Evolutionary conservation across 305 asterid species (phyloP).

Genomic region (Petunia hybrid): DNA sequence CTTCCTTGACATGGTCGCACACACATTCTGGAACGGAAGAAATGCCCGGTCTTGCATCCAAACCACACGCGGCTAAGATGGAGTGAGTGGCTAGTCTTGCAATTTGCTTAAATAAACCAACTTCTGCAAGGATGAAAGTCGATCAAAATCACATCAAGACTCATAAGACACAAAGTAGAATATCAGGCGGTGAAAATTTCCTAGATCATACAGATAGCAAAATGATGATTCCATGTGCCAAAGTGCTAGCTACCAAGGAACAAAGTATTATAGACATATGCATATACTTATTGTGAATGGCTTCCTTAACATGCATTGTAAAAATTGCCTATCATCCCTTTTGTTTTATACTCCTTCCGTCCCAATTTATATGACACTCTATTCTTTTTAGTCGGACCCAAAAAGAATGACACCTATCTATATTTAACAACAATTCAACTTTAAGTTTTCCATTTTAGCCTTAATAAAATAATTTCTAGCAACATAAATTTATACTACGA

Average conservation of each 20-base stretch:
- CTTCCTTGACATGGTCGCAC: slow-evolving; percentile 54
- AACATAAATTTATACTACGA: too few relatives aligned
- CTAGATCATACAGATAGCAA: not conserved
- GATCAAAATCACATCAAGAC: slow-evolving; percentile 13
- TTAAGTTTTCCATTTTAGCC: too few relatives aligned
- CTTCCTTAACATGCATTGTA: not conserved
- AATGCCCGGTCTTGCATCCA: slow-evolving; percentile 54
- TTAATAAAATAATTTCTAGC: too few relatives aligned
- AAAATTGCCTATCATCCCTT: not conserved
- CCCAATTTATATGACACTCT: too few relatives aligned
- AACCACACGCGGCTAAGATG: slow-evolving; percentile 65
- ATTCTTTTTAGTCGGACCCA: too few relatives aligned
- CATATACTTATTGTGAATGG: not conserved
- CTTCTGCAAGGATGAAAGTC: slow-evolving; percentile 45
- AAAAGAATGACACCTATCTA: too few relatives aligned
- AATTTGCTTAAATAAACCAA: slow-evolving; percentile 58
- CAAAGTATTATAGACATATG: not conserved
- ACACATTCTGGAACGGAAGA: slow-evolving; percentile 44
- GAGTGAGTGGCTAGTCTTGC: slow-evolving; percentile 74
- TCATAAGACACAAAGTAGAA: not conserved
- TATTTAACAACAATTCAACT: too few relatives aligned
- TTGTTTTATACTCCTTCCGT: not conserved
- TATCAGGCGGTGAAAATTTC: not conserved
- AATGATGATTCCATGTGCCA: not conserved
- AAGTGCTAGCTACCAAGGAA: not conserved